Evolutionary conservation across 1,284 basidiomycete species (phyloP), one percentile per base, ranked within the genome.

Genomic region (Malassezia sp.): DNA sequence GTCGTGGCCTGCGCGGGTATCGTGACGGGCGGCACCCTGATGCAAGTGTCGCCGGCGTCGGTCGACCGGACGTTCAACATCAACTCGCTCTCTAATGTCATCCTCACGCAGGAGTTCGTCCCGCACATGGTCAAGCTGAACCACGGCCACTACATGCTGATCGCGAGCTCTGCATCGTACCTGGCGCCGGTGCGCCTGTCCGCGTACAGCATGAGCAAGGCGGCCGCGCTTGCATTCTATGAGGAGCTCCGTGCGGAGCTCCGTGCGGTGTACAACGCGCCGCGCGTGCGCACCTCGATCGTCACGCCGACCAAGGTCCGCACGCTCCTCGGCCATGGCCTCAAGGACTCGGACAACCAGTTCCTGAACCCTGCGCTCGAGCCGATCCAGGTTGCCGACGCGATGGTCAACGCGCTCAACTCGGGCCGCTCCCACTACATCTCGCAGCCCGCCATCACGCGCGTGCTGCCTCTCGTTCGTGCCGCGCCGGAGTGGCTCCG

Each of bases 1-100:
- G 52, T 70, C 15, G 58, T 70, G 45, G 63, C 64, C 56, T 63
- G 61, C 33, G 67, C 67, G 26, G 67, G 63, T 22, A 54, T 68
- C n/a, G 67, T 59, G 5, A 47, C 52, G 5, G 67, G 61, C 30
- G 56, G 56, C 28, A 53, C 53, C 17, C 56, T 70, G 43, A 54
- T 66, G 26, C 52, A 60, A 7, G 47, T 56, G n/a, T 57, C 60
- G 27, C 47, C 55, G 20, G 54, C 49, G 14, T 47, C 45, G 15
- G 54, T 55, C 23, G 34, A 42, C 3, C 50, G 56, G n/a, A 40
- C 62, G 28, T 64, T 62, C 55, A 42, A 54, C 22, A 57, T 70
- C 53, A 70, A 70, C 51, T 60, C 63, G 9, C 41, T 68, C 14
- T 43, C 63, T 36, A 59, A 70, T 52, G 60, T 53, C 38, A 50